These are phyloP conservation scores for Aspergillus fumigatus DNA, from an alignment of 2,329 filamentous ascomycete species.

Conservation along the genomic window DNA sequence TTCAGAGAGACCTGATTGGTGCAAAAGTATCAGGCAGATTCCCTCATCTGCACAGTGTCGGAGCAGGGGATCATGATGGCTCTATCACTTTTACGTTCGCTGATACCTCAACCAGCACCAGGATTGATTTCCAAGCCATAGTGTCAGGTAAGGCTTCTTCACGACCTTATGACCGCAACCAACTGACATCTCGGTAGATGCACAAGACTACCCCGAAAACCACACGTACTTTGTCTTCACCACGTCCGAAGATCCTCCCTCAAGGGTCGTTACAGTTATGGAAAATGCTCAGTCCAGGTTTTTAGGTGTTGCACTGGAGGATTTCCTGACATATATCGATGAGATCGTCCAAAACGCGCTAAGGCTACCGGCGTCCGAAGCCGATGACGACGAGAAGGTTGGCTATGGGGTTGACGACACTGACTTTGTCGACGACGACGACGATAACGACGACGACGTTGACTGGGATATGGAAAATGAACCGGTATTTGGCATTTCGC, in stretches of 20 bases:
- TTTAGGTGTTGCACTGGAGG: conserved; percentile 41
- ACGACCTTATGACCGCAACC: background rate
- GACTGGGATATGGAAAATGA: conserved; percentile 20
- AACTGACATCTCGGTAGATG: conserved; percentile 39
- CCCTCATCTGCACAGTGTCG: conserved; percentile 51
- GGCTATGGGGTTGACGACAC: background rate
- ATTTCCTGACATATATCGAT: conserved; percentile 48
- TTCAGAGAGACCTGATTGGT: conserved; percentile 54
- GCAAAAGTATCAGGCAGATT: conserved; percentile 38
- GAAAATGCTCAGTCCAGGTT: conserved; percentile 41
- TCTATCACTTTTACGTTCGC: conserved; percentile 62
- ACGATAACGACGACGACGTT: conserved; percentile 30
- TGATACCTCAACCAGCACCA: conserved; percentile 19
- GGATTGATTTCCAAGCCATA: conserved; percentile 35
- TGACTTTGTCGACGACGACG: conserved; percentile 26
- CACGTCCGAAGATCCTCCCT: conserved; percentile 38
- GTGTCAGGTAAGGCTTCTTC: conserved; percentile 35
- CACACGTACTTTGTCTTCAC: conserved; percentile 58
- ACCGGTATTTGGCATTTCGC: background rate
- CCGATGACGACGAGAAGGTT: background rate
- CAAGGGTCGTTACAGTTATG: conserved; percentile 30
- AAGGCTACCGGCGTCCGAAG: background rate
- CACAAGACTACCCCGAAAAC: conserved; percentile 55
- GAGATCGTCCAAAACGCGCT: conserved; percentile 27
- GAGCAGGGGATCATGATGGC: conserved; percentile 65